A percentile compares a stretch with the other conserved stretches of the same genome.
Conservation (phyloP, 805 yeast genomes). For the Ogataea pini region DNA sequence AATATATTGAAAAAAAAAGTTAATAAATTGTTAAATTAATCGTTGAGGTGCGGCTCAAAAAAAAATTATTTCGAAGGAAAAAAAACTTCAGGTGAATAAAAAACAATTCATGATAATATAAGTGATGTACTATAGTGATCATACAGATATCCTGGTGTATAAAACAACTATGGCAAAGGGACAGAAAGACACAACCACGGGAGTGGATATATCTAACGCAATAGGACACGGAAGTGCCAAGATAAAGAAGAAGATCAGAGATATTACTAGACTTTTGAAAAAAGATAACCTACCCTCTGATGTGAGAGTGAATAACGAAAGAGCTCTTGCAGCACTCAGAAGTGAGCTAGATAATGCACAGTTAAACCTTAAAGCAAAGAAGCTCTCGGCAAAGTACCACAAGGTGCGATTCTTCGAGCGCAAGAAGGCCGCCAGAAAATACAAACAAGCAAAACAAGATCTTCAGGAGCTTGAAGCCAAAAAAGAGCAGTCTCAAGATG, state of each 20-base stretch:
- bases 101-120: background rate
- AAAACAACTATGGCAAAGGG: constrained; percentile 1
- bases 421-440: constrained; percentile 76
- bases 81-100: background rate
- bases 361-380: constrained; percentile 41
- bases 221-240: constrained; percentile 44
- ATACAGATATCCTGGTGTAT: no score
- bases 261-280: constrained; percentile 66
- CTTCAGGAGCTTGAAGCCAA: constrained; percentile 39
- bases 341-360: constrained; percentile 47
- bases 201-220: constrained; percentile 33
- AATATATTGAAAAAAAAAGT: background rate
- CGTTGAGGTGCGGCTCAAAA: constrained; percentile 7
- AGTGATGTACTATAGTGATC: no score
- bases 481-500: constrained; percentile 17
- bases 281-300: constrained; percentile 59
- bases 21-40: background rate
- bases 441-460: constrained; percentile 51
- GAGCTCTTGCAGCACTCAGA: constrained; percentile 47
- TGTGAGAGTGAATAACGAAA: constrained; percentile 49
- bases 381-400: constrained; percentile 71
- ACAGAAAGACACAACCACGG: constrained; percentile 1
- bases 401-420: constrained; percentile 91
- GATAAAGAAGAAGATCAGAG: constrained; percentile 84
- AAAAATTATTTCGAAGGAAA: constrained; percentile 1